phyloP scores from a whole-genome alignment of 2,329 filamentous ascomycete genomes.

The Calonectria leucothoes region DNA sequence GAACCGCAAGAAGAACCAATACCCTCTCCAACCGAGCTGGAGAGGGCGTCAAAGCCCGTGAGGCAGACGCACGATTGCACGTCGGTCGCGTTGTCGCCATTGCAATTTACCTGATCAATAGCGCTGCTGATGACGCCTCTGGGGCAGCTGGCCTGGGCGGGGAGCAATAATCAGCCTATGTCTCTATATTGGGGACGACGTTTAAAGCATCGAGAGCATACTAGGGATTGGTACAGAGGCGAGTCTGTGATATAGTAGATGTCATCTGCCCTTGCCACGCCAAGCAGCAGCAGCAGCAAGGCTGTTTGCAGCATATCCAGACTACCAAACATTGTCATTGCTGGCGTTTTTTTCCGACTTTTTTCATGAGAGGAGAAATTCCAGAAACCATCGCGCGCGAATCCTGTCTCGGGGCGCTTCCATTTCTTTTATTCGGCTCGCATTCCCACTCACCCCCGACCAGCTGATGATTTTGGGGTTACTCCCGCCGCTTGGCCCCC shows the following conservation, averaged over 20 bases:
- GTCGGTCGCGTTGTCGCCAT: background rate
- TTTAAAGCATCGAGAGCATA: background rate
- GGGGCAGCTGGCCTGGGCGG: background rate
- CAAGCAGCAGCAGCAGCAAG: background rate
- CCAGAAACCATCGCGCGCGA: background rate
- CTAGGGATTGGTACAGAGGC: background rate
- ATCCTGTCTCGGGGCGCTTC: background rate
- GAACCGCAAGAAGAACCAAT: background rate
- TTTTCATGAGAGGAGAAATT: background rate
- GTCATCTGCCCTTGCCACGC: background rate
- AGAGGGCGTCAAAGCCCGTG: background rate
- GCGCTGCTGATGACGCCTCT: background rate
- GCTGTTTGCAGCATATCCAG: background rate
- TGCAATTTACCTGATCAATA: background rate
- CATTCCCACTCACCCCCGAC: background rate
- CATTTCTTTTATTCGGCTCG: background rate
- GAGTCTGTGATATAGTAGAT: background rate
- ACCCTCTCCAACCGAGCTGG: background rate
- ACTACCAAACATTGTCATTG: background rate
- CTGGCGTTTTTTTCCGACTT: background rate
- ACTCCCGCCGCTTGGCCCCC: background rate
- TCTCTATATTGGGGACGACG: background rate
- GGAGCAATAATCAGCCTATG: background rate
- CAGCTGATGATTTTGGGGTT: background rate
- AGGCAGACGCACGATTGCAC: background rate